A percentile compares a stretch with the other conserved stretches of the same genome.
Conservation (phyloP, 768 basidiomycete species). For the Leccinum fibrillosum region DNA sequence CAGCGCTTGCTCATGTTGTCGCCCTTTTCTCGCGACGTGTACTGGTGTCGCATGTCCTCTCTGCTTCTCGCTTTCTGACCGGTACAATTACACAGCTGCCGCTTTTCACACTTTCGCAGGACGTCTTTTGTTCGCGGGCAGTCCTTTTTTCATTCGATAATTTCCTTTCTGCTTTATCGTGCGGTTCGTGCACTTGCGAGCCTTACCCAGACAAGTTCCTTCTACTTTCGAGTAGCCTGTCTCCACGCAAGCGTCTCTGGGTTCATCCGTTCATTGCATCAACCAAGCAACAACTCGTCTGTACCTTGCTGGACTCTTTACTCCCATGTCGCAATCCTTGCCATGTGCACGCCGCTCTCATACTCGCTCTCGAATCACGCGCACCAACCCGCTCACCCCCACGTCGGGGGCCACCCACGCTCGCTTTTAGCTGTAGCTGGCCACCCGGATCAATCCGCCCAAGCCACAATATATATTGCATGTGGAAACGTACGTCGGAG, state of each 20-base stretch:
- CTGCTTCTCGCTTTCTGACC: conserved; percentile 33
- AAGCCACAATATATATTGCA: conserved; percentile 21
- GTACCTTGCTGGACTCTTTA: conserved; percentile 24
- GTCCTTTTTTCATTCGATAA: conserved; percentile 29
- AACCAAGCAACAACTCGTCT: conserved; percentile 16
- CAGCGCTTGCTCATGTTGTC: conserved; percentile 29
- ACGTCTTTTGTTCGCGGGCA: conserved; percentile 24
- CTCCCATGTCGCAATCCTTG: conserved; percentile 14
- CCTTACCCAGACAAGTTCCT: conserved; percentile 13
- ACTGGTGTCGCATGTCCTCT: conserved; percentile 25
- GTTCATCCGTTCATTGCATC: conserved; percentile 28
- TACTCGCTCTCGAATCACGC: not conserved
- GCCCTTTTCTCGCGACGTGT: conserved; percentile 26
- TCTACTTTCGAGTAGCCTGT: conserved; percentile 21
- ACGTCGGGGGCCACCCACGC: conserved; percentile 14
- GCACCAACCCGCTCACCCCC: not conserved
- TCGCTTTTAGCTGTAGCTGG: conserved; percentile 17
- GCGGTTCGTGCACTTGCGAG: conserved; percentile 19
- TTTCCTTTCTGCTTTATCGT: conserved; percentile 23
- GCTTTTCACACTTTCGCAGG: conserved; percentile 23
- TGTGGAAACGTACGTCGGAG: conserved; percentile 28
- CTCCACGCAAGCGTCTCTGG: conserved; percentile 13
- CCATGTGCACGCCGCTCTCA: conserved; percentile 7
- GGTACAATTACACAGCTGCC: conserved; percentile 26
- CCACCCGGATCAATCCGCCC: conserved; percentile 6